Base-by-base conservation (phyloP, 768 basidiomycete species). In the Kwoniella dejecticola region DNA sequence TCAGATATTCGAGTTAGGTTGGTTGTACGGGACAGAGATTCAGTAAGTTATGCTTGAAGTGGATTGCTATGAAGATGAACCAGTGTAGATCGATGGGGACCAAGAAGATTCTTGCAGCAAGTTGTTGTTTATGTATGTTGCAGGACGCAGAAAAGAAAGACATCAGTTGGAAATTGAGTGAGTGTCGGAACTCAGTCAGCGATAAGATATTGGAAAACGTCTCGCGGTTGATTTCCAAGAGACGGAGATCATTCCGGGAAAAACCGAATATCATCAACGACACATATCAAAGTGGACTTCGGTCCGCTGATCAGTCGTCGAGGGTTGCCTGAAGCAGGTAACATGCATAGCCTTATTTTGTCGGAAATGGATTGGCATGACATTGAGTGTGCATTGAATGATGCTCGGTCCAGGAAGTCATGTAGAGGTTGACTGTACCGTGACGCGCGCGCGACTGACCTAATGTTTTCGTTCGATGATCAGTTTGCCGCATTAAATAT, bases 171-270 rank as follows among this genome's bases (percentile, higher is more conserved):
- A 47, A 47, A 47, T 23, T 47, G 24, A 7, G 10, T 27, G 21
- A 23, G n/a, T 47, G 11, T 13, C 46, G 15, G n/a, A 36, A 7
- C 33, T 7, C 33, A 7, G 7, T 7, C 41, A 42, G 6, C 19
- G 48, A 50, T 31, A 31, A 50, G 29, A 36, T 50, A 50, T 50
- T 50, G 27, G 27, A 30, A 30, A 50, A 50, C 27, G 5, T 31
- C 30, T 31, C 26, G 26, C 15, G 30, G 15, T 30, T 31, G 48
- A 50, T 50, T 50, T 50, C 48, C 48, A 50, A 50, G 48, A 50
- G 19, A 24, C 48, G 48, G 48, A 31, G 19, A 31, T 50, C 27
- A 30, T 24, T 31, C 48, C 48, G 29, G 33, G 13, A 19, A 30
- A 29, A 48, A n/a, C 3, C 8, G 48, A 36, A 36, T 15, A 7